Evolutionary conservation across 495 filamentous ascomycete genomes (phyloP).

Genomic region (Podospora conica): DNA sequence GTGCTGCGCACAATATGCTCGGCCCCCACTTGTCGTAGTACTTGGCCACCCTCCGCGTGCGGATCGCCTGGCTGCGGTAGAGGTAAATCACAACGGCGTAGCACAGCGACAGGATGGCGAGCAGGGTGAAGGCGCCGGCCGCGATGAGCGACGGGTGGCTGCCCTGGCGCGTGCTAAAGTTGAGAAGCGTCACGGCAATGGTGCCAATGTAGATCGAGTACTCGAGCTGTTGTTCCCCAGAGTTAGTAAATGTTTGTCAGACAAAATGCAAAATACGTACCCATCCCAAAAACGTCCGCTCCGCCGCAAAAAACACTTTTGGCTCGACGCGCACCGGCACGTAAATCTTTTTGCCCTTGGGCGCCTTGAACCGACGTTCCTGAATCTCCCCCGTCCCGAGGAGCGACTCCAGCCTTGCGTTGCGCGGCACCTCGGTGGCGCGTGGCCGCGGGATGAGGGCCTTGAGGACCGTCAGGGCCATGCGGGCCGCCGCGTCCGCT

Average conservation of each 20-base stretch:
- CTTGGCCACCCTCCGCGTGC: constrained; percentile 68
- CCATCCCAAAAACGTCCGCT: constrained; percentile 95
- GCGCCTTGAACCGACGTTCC: constrained; percentile 69
- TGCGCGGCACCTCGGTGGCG: constrained; percentile 53
- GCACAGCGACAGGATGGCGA: constrained; percentile 65
- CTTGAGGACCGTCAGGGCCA: constrained; percentile 40
- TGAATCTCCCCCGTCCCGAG: constrained; percentile 47
- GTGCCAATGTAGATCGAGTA: constrained; percentile 90
- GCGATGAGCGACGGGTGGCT: constrained; percentile 52
- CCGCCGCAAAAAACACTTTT: constrained; percentile 94
- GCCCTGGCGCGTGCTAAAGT: constrained; percentile 58
- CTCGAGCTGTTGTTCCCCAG: constrained; percentile 59
- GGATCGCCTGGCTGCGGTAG: constrained; percentile 79
- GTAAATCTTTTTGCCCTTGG: constrained; percentile 86
- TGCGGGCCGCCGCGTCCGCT: constrained; percentile 27
- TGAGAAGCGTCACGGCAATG: constrained; percentile 85
- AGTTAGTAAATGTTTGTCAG: not conserved
- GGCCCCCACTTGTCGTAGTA: constrained; percentile 91
- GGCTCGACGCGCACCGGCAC: constrained; percentile 94
- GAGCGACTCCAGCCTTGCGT: constrained; percentile 42
- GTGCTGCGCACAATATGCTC: constrained; percentile 63
- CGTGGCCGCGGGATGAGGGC: constrained; percentile 53
- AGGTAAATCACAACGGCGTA: constrained; percentile 81
- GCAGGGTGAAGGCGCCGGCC: constrained; percentile 71
- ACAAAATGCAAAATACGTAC: constrained; percentile 24